These are phyloP conservation scores for Aspergillus pseudoviridinutans DNA, from an alignment of 2,329 filamentous ascomycete genomes.

Conservation along the genomic window DNA sequence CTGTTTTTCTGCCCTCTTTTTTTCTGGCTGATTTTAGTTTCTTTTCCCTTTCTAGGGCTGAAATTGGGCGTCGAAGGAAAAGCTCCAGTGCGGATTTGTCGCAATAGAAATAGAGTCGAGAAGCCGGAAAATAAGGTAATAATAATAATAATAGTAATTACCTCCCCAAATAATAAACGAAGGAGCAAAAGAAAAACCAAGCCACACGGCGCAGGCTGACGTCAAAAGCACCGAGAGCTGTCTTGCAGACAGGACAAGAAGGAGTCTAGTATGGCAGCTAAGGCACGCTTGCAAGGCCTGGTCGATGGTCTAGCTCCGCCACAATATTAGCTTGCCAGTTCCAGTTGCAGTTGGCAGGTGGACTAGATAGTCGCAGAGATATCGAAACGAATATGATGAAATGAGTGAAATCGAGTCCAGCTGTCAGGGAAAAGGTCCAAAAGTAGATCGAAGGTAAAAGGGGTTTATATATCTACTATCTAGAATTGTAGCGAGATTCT, in stretches of 20 bases:
- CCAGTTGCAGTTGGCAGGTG: no score
- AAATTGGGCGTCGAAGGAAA: not conserved
- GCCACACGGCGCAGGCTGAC: not conserved
- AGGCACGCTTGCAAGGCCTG: not conserved
- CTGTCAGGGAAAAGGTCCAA: not conserved
- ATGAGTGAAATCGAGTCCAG: not conserved
- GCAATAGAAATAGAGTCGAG: not conserved
- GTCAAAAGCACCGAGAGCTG: not conserved
- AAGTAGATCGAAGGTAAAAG: not conserved
- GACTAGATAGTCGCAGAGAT: no score
- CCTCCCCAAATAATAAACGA: no score
- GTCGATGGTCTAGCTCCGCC: not conserved
- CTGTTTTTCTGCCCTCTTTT: conserved; percentile 6
- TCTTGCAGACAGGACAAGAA: not conserved
- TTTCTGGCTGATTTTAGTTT: not conserved
- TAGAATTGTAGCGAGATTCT: no score
- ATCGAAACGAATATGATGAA: no score
- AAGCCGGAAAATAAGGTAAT: not conserved
- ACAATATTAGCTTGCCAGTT: not conserved
- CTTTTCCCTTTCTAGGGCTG: not conserved
- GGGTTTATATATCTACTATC: not conserved
- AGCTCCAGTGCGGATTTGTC: not conserved
- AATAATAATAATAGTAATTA: not conserved
- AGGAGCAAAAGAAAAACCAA: not conserved
- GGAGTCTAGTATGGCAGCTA: not conserved